A percentile compares a stretch with the other conserved stretches of the same genome.
Conservation (phyloP, 352 stramenopile species). For the Globisporangium apiculatum region DNA sequence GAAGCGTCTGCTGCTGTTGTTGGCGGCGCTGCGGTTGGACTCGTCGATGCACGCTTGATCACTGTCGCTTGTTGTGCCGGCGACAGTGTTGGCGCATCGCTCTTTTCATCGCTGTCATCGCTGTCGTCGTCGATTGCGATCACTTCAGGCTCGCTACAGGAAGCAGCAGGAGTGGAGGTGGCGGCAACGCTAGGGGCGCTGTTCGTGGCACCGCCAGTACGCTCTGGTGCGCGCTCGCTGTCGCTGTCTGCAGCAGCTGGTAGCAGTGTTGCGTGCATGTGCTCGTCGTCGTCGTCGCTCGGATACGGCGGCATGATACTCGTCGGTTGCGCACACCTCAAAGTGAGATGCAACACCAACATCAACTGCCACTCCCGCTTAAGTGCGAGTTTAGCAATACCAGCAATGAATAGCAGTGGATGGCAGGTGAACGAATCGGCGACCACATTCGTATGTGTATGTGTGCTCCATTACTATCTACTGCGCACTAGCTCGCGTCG, state of each 20-base stretch:
- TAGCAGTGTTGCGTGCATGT: conserved; percentile 15
- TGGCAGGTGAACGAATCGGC: no score
- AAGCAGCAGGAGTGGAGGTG: neutral
- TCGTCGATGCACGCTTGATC: neutral
- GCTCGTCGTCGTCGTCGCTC: conserved; percentile 13
- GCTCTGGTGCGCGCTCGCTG: neutral
- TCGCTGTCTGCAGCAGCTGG: neutral
- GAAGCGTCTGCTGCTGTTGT: neutral
- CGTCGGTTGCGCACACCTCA: neutral
- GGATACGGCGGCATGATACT: neutral
- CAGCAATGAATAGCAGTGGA: no score
- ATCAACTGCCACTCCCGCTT: no score
- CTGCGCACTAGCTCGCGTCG: no score
- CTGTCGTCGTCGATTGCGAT: neutral
- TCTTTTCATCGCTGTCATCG: neutral
- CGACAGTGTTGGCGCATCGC: conserved; percentile 1
- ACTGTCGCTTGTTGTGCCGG: neutral
- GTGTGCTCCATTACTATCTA: neutral
- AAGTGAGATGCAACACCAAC: conserved; percentile 1
- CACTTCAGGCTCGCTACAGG: neutral
- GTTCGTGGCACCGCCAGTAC: neutral
- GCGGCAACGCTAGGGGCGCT: neutral
- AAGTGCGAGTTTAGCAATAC: no score
- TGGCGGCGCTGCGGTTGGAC: neutral
- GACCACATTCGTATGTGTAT: no score